Conservation (phyloP, 352 stramenopile genomes). For the Globisporangium heterothallicum region DNA sequence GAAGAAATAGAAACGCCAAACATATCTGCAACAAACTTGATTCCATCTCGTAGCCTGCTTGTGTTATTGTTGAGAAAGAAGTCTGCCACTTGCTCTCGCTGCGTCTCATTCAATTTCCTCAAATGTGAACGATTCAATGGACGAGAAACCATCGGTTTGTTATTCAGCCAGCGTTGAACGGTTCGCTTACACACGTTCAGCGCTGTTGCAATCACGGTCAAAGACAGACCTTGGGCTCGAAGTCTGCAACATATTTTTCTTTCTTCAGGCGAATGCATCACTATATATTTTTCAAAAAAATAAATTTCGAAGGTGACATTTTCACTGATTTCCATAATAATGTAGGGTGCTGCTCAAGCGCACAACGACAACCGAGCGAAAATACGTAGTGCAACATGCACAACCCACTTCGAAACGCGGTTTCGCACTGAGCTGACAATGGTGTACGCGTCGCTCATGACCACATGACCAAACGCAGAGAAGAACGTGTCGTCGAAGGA, state of each 20-base stretch:
- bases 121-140: constrained; percentile 3
- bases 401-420: no score
- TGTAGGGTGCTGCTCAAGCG: no score
- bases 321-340: neutral
- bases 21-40: neutral
- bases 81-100: neutral
- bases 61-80: constrained; percentile 5
- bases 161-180: constrained; percentile 6
- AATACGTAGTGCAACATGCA: no score
- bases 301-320: neutral
- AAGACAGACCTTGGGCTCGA: neutral
- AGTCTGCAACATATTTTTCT: constrained; percentile 5
- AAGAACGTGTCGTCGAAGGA: no score
- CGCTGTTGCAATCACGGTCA: neutral
- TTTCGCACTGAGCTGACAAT: no score
- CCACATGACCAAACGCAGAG: no score
- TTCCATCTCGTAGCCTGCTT: constrained; percentile 1
- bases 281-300: neutral
- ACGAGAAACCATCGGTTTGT: neutral
- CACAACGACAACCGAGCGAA: no score
- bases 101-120: neutral
- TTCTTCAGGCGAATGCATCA: constrained; percentile 4
- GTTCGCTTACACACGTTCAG: constrained; percentile 2
- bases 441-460: no score
- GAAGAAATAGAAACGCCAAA: neutral